Evolutionary conservation across 2,329 filamentous ascomycete species (phyloP).

Genomic region (Ilyonectria sp.): DNA sequence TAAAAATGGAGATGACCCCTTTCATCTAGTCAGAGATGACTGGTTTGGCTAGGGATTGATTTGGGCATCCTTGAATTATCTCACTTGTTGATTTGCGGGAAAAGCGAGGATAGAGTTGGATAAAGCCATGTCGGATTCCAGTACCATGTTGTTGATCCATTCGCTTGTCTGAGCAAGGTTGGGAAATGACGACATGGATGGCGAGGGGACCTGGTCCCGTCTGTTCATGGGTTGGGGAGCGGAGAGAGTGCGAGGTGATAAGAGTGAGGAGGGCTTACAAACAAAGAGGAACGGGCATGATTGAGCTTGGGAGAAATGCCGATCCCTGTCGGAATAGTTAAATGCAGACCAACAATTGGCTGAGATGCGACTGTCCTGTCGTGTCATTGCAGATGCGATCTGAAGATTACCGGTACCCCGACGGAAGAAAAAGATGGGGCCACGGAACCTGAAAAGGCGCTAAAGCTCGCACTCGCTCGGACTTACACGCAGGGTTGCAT

Average conservation of each 20-base stretch:
- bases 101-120: background rate
- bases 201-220: background rate
- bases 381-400: slow-evolving; percentile 8
- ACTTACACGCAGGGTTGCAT: background rate
- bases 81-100: background rate
- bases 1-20: background rate
- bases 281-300: background rate
- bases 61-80: background rate
- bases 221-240: background rate
- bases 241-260: background rate
- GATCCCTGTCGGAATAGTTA: background rate
- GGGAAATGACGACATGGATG: background rate
- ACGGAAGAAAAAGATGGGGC: slow-evolving; percentile 12
- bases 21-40: background rate
- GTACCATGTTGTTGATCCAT: background rate
- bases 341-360: background rate
- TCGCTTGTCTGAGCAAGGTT: background rate
- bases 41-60: background rate
- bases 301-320: background rate
- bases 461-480: slow-evolving; percentile 32
- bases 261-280: background rate
- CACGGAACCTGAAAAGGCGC: slow-evolving; percentile 1
- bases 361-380: background rate
- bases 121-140: no score
- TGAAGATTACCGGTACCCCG: slow-evolving; percentile 14